These are phyloP conservation scores for Mallotus japonicus DNA, from an alignment of 441 rosid genomes.

Conservation along the genomic window DNA sequence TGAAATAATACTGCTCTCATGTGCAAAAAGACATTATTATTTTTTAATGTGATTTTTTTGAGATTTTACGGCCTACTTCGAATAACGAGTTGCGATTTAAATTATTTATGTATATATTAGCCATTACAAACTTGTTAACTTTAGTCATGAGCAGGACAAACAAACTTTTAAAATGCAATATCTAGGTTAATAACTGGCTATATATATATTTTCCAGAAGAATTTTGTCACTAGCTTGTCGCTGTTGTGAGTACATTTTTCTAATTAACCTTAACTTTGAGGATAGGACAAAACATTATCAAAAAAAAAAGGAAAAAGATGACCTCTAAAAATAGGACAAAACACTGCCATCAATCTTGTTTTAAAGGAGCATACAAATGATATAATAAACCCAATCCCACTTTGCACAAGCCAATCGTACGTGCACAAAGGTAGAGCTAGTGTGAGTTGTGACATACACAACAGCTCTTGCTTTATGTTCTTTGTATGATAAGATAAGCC, in stretches of 20 bases:
- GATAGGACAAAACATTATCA: background rate
- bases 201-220: constrained; percentile 19
- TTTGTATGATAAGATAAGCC: constrained; percentile 6
- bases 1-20: no score
- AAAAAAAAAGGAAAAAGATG: background rate
- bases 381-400: constrained; percentile 13
- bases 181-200: background rate
- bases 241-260: background rate
- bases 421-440: constrained; percentile 1
- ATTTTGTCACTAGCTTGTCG: background rate
- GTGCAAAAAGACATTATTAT: no score
- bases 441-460: constrained; percentile 31
- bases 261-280: background rate
- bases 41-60: no score
- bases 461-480: constrained; percentile 21
- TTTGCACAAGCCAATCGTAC: constrained; percentile 30
- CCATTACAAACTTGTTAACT: constrained; percentile 19
- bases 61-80: no score
- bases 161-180: constrained; percentile 10
- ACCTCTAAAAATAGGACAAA: constrained; percentile 5
- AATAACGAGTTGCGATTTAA: no score
- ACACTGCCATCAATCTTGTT: background rate
- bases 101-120: background rate
- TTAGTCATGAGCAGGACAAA: constrained; percentile 6
- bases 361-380: constrained; percentile 6